These are phyloP conservation scores for Rosa hybrid DNA, from an alignment of 331 rosid genomes.

Conservation along the genomic window DNA sequence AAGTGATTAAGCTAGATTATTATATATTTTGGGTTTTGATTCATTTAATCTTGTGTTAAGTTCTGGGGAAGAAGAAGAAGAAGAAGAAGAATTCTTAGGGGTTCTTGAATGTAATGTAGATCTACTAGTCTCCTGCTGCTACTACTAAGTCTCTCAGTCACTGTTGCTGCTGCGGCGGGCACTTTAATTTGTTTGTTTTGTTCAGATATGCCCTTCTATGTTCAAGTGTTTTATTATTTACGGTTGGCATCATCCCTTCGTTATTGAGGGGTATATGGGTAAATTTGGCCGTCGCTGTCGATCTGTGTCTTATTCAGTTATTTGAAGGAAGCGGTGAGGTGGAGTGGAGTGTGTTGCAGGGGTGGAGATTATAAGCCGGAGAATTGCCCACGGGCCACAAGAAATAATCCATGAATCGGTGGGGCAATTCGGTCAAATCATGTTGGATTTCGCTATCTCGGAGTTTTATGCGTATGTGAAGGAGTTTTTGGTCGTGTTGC, in stretches of 20 bases:
- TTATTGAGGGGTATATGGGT: neutral
- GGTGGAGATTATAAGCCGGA: too few species aligned
- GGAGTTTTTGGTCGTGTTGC: slow-evolving; percentile 6
- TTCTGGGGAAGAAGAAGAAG: slow-evolving; percentile 20
- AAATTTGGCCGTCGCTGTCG: neutral
- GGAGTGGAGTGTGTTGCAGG: too few species aligned
- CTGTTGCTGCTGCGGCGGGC: neutral
- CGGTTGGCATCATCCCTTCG: neutral
- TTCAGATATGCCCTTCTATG: slow-evolving; percentile 4
- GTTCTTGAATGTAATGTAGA: slow-evolving; percentile 14
- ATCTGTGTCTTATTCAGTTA: neutral
- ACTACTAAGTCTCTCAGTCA: neutral
- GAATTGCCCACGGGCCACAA: neutral
- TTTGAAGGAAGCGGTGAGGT: neutral
- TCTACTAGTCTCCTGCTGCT: neutral
- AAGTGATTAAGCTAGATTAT: neutral
- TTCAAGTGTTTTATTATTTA: neutral
- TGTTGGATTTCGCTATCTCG: neutral
- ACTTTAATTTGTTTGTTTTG: slow-evolving; percentile 7
- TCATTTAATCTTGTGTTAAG: slow-evolving; percentile 19
- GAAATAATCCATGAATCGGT: too few species aligned
- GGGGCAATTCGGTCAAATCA: slow-evolving; percentile 1
- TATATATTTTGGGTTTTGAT: slow-evolving; percentile 16
- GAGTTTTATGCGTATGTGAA: neutral
- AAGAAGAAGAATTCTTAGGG: neutral